Evolutionary conservation across 139 green algal genomes (phyloP).

Genomic region (Micractinium conductrix): DNA sequence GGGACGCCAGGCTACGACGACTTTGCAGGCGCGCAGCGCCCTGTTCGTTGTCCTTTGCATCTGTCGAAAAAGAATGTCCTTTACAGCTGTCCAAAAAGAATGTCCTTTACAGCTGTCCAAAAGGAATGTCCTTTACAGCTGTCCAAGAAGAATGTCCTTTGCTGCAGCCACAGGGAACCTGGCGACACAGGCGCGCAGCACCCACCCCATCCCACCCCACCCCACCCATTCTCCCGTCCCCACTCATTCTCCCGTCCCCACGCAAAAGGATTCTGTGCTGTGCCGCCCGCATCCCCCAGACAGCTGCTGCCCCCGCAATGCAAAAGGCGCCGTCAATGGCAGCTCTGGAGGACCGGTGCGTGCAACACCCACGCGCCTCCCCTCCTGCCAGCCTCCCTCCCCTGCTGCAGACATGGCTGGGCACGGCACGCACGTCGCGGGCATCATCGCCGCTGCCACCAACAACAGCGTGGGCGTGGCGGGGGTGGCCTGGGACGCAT

Average conservation of each 20-base stretch:
- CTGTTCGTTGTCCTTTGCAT: no score
- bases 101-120: no score
- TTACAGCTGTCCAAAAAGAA: no score
- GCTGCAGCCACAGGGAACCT: no score
- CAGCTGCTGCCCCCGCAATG: not conserved
- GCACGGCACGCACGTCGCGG: conserved; percentile 58
- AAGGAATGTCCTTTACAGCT: no score
- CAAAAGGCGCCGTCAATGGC: no score
- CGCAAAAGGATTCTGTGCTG: not conserved
- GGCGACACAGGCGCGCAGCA: no score
- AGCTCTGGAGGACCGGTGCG: no score
- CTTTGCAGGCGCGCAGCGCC: not conserved
- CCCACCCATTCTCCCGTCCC: not conserved
- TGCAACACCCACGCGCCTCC: not conserved
- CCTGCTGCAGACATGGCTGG: not conserved
- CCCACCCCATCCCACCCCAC: no score
- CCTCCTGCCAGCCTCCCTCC: not conserved
- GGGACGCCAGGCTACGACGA: not conserved
- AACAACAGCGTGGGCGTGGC: conserved; percentile 48
- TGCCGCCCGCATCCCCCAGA: not conserved
- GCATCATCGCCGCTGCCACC: conserved; percentile 47
- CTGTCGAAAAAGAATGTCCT: no score
- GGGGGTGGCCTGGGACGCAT: conserved; percentile 46
- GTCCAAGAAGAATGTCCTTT: no score
- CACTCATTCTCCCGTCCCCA: not conserved